A percentile compares a stretch with the other conserved stretches of the same genome.
These are phyloP conservation scores for Candida chauliodis DNA, from an alignment of 805 yeast genomes.

Conservation along the genomic window DNA sequence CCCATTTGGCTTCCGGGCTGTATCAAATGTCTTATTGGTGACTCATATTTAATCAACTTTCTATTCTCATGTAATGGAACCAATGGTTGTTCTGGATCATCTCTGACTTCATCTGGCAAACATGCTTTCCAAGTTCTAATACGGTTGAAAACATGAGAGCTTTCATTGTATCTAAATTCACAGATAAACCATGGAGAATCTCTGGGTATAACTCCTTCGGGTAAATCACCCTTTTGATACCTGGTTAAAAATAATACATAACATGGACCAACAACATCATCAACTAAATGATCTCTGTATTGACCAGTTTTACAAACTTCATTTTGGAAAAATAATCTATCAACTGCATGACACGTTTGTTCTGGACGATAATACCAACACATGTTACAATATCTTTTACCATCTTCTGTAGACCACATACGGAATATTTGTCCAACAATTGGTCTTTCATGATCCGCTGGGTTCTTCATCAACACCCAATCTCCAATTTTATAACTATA, in stretches of 20 bases:
- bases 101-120: slow-evolving; percentile 93
- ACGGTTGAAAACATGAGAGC: slow-evolving; percentile 85
- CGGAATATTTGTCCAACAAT: slow-evolving; percentile 92
- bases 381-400: slow-evolving; percentile 80
- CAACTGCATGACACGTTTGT: slow-evolving; percentile 92
- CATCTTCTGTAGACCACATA: slow-evolving; percentile 87
- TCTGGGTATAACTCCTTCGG: slow-evolving; percentile 51
- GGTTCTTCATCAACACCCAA: slow-evolving; percentile 87
- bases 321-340: slow-evolving; percentile 83
- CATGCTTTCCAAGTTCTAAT: slow-evolving; percentile 99
- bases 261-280: slow-evolving; percentile 89
- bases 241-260: slow-evolving; percentile 92
- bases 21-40: slow-evolving; percentile 78
- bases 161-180: slow-evolving; percentile 90
- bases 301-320: slow-evolving; percentile 97
- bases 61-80: slow-evolving; percentile 66
- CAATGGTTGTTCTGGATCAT: slow-evolving; percentile 70
- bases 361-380: slow-evolving; percentile 99
- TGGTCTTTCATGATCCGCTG: slow-evolving; percentile 85
- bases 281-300: slow-evolving; percentile 87
- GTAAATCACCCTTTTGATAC: slow-evolving; percentile 93
- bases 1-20: slow-evolving; percentile 69
- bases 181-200: slow-evolving; percentile 89
- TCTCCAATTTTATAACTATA: slow-evolving; percentile 83
- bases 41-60: slow-evolving; percentile 68